Evolutionary conservation across 2,329 filamentous ascomycete genomes (phyloP), one percentile per base, ranked within the genome.

Genomic region (Leptographium galeiforme): DNA sequence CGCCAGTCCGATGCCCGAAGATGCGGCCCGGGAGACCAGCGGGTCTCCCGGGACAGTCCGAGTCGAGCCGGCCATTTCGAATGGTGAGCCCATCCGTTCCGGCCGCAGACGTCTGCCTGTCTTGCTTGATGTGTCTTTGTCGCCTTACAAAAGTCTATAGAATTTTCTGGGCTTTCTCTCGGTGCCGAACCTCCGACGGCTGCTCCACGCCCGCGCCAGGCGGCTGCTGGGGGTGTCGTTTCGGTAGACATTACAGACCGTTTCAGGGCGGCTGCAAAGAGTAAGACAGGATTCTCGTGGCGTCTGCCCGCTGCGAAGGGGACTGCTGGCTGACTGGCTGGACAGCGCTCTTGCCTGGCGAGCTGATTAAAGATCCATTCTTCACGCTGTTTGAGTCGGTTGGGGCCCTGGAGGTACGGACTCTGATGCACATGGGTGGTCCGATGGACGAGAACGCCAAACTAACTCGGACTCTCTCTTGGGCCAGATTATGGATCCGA

Each of bases 361-460:
- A 94, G 61, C 77, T 98, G 4, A 77, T 97, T 58, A 96, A 96
- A 70, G 90, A 97, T 88, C 87, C 86, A 46, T 82, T 81, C 65
- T 97, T 98, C 63, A 95, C 89, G 1, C 76, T 98, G 6, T 96
- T 95, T 61, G 93, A 97, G 70, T 85, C 90, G 49, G 93, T 98
- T 60, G 87, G 88, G 57, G 87, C 87, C 60, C 75, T 93, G 25
- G 87, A 93, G 78, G 82, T 78, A 66, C 53, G 69, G 57, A 14
- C 18, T 55, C 25, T 25, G 25, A 25, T 25, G 2, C 25, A 2
- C 25, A 25, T 25, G 25, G 25, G 25, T 25, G 25, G 25, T 25
- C 25, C 25, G 3, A 25, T 25, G 25, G 25, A 25, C 25, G 25
- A 25, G 25, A 25, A 25, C 25, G 25, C 25, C 25, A 25, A 7